phyloP scores from a whole-genome alignment of 148 eudicot species.

The Vaccinium vitisidaea region DNA sequence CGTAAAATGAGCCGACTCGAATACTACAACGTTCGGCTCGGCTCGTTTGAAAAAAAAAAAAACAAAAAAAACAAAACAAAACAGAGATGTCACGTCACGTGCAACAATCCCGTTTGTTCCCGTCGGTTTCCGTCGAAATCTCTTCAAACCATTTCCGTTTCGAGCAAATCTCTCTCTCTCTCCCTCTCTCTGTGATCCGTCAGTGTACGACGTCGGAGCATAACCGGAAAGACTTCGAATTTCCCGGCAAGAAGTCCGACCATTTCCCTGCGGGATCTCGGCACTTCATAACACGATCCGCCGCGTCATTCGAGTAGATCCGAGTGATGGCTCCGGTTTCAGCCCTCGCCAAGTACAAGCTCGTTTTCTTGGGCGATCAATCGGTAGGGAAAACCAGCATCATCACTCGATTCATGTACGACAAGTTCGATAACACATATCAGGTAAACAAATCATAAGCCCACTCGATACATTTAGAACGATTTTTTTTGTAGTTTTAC shows the following conservation, averaged over 20 bases:
- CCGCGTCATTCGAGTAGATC: not conserved
- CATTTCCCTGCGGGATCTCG: not conserved
- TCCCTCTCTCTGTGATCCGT: not conserved
- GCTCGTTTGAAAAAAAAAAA: no score
- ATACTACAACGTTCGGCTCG: no score
- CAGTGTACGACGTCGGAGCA: not conserved
- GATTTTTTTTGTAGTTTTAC: not conserved
- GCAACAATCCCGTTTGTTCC: not conserved
- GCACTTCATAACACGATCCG: not conserved
- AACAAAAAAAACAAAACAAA: no score
- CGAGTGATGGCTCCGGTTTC: constrained; percentile 58
- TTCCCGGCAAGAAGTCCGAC: not conserved
- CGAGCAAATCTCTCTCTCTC: not conserved
- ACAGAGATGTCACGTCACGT: no score
- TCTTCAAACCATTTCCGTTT: not conserved
- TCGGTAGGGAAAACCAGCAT: constrained; percentile 86
- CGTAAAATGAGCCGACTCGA: no score
- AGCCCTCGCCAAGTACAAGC: constrained; percentile 72
- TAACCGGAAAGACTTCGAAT: not conserved
- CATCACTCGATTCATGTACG: constrained; percentile 83
- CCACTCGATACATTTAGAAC: not conserved
- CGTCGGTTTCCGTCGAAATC: not conserved
- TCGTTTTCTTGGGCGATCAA: constrained; percentile 77
- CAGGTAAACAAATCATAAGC: constrained; percentile 35
- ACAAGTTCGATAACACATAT: constrained; percentile 69